These are phyloP conservation scores for Nymphaea thermarum DNA, from an alignment of 164 flowering plant genomes.

Conservation along the genomic window DNA sequence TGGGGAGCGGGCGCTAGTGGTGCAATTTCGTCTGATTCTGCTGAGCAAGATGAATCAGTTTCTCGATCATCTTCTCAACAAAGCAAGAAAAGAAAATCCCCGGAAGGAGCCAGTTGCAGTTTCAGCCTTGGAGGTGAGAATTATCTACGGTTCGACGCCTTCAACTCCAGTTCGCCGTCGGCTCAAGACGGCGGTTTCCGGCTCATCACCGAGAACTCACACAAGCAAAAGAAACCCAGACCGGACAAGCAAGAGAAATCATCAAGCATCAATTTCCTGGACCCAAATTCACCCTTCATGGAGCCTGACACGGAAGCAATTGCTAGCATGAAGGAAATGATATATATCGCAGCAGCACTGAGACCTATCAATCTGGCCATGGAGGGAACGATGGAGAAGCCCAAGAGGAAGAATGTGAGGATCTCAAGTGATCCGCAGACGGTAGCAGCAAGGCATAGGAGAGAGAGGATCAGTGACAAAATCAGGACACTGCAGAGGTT, in stretches of 20 bases:
- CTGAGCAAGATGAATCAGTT: conserved; percentile 12
- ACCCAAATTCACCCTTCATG: conserved; percentile 21
- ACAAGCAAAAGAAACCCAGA: conserved; percentile 38
- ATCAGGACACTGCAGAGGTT: conserved; percentile 78
- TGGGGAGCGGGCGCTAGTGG: neutral
- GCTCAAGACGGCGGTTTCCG: conserved; percentile 20
- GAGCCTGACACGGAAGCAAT: conserved; percentile 79
- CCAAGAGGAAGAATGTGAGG: conserved; percentile 78
- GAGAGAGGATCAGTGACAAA: conserved; percentile 87
- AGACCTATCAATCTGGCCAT: conserved; percentile 67
- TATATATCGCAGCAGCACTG: conserved; percentile 76
- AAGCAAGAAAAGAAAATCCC: neutral
- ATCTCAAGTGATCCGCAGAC: conserved; percentile 94
- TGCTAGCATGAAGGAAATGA: conserved; percentile 94
- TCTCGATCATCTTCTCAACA: neutral
- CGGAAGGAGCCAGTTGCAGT: neutral
- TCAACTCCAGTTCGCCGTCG: neutral
- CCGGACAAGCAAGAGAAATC: conserved; percentile 29
- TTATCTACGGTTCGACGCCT: neutral
- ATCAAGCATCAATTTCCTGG: conserved; percentile 64
- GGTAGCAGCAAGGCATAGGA: conserved; percentile 87
- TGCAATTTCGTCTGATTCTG: neutral
- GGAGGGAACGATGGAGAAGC: conserved; percentile 57
- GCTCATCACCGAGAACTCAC: conserved; percentile 26
- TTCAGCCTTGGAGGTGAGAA: neutral